A percentile compares a stretch with the other conserved stretches of the same genome.
Conservation (phyloP, 2,329 filamentous ascomycete genomes). For the Neodidymelliopsis sp. region DNA sequence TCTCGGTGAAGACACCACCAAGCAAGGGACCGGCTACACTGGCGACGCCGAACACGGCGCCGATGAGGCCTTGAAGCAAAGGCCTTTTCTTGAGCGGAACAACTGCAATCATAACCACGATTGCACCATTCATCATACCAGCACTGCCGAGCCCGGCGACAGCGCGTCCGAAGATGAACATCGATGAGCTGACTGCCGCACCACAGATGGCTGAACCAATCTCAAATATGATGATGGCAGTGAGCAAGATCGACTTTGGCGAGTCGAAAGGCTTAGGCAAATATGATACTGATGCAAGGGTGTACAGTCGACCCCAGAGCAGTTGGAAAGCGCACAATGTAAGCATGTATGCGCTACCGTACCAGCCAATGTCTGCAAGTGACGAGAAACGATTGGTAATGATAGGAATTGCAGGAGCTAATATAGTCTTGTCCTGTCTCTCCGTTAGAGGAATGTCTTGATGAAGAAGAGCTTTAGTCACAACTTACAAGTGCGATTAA, state of each 20-base stretch:
- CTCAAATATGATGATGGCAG: constrained; percentile 51
- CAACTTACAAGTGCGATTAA: constrained; percentile 6
- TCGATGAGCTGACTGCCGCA: constrained; percentile 51
- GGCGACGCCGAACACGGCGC: constrained; percentile 53
- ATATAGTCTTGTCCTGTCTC: constrained; percentile 1
- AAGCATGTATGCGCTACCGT: constrained; percentile 49
- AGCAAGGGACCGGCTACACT: constrained; percentile 24
- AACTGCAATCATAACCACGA: constrained; percentile 46
- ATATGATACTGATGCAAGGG: constrained; percentile 32
- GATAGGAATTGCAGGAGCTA: constrained; percentile 20
- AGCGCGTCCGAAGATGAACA: constrained; percentile 56
- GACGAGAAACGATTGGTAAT: constrained; percentile 32
- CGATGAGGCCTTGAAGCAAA: constrained; percentile 53
- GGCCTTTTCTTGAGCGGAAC: constrained; percentile 52
- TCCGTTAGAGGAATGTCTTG: not conserved
- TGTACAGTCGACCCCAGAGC: constrained; percentile 56
- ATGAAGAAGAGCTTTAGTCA: not conserved
- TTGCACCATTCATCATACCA: constrained; percentile 55
- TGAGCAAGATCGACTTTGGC: constrained; percentile 46
- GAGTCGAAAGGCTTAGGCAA: constrained; percentile 31
- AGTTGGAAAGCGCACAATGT: constrained; percentile 54
- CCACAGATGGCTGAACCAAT: constrained; percentile 48
- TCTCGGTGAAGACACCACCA: constrained; percentile 59
- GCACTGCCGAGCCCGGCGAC: constrained; percentile 55
- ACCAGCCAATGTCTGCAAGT: constrained; percentile 32